Evolutionary conservation across 331 rosid genomes (phyloP), one percentile per base, ranked within the genome.

Genomic region (Erythrophleum ivorense): DNA sequence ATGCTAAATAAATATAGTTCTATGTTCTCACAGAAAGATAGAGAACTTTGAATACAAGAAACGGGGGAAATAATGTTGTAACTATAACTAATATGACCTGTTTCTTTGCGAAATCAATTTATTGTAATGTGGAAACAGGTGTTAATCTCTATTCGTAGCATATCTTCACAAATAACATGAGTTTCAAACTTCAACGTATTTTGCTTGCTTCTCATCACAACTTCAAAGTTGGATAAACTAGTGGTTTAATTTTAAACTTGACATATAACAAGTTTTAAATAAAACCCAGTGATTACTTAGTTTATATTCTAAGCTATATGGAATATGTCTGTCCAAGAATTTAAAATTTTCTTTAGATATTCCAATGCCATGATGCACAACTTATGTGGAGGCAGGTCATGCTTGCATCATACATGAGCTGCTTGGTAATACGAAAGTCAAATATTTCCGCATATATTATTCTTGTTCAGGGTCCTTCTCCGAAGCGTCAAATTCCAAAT

Each of bases 331-430:
- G 3, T 36, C 3, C 40, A 36, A 36, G 40, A 36, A 36, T 36
- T 36, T 36, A 36, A 36, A 36, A 2, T 36, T 36, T 36, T 36
- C 40, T 36, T 36, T 36, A 4, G 40, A 36, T 36, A 36, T 36
- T 36, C 40, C 40, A 36, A 36, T 36, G 40, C 40, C 40, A 36
- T 36, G 40, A 36, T 36, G 40, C 40, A 2, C 40, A 36, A 2
- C 40, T 36, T 2, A 36, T 36, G 40, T 36, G 40, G 40, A 2
- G 40, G 3, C 0, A 16, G 48, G 64, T 52, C 71, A 59, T 59
- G 64, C 72, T 60, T 59, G 73, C 41, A 36, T 73, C 79, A 50
- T n/a, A 60, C 78, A 21, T 21, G 63, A 76, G 9, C 60, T 45
- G 45, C 58, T 12, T 9, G 11, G 18, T 48, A 5, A 16, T 80